A percentile compares a stretch with the other conserved stretches of the same genome.
Evolutionary conservation across 345 rosid genomes (phyloP).

Genomic region (Eucalyptus curtisii): DNA sequence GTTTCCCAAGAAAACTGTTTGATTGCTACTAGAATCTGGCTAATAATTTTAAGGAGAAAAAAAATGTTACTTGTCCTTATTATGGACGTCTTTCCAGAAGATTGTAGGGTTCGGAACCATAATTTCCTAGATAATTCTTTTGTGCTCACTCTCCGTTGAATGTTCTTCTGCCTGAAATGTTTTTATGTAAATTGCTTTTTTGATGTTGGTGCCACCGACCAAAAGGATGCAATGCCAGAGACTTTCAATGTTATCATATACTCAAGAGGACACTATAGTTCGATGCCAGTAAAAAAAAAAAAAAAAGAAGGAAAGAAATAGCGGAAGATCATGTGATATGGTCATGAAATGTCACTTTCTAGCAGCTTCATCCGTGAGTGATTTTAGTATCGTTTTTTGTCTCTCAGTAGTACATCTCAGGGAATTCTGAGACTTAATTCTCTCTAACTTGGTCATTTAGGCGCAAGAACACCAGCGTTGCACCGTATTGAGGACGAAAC

Average conservation of each 20-base stretch:
- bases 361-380: neutral
- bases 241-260: neutral
- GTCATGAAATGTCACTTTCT: neutral
- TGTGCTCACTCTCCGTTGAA: neutral
- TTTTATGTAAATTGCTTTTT: neutral
- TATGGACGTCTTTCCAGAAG: too few species aligned
- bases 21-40: too few species aligned
- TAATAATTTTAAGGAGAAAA: too few species aligned
- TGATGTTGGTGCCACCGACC: neutral
- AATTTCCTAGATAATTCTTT: too few species aligned
- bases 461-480: neutral
- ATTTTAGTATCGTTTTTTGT: rapidly evolving
- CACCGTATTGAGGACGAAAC: neutral
- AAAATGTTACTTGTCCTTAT: too few species aligned
- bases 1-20: too few species aligned
- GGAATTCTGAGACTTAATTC: neutral
- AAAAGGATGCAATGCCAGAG: neutral
- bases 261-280: neutral
- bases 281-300: too few species aligned
- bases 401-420: neutral
- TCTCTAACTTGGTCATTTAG: neutral
- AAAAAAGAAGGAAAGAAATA: neutral
- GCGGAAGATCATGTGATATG: neutral
- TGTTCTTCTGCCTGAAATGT: neutral
- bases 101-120: too few species aligned